Percentiles rank a stretch among this genome's conserved stretches.
These are phyloP conservation scores for Harringtonia lauricola DNA, from an alignment of 2,329 filamentous ascomycete species.

Conservation along the genomic window DNA sequence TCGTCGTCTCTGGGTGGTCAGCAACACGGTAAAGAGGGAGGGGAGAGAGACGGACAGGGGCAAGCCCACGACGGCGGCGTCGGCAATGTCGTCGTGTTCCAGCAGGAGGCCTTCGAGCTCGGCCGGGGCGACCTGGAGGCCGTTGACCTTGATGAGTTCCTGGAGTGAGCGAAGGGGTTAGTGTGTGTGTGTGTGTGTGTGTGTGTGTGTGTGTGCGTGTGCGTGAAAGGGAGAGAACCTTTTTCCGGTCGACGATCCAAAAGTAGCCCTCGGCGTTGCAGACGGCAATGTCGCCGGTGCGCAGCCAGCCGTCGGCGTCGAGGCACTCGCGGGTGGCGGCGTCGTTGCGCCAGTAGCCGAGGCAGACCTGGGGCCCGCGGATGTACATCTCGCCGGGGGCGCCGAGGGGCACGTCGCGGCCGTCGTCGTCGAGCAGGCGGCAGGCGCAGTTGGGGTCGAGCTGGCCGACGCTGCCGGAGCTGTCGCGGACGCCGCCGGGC, in stretches of 20 bases:
- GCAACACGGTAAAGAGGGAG: too few species aligned
- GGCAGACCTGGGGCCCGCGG: too few species aligned
- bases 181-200: slow-evolving; percentile 5
- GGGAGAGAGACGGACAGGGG: slow-evolving; percentile 24
- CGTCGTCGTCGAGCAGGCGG: too few species aligned
- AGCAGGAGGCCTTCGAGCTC: slow-evolving; percentile 45
- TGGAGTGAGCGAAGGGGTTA: too few species aligned
- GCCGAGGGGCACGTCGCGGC: too few species aligned
- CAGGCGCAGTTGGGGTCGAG: too few species aligned
- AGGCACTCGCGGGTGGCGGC: slow-evolving; percentile 6
- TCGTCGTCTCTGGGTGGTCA: too few species aligned
- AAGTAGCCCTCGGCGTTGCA: slow-evolving; percentile 28
- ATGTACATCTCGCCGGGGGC: too few species aligned
- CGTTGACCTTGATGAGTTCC: slow-evolving; percentile 33
- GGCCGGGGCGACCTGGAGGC: slow-evolving; percentile 53
- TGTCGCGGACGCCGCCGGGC: too few species aligned
- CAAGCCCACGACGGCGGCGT: slow-evolving; percentile 53
- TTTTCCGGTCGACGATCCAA: slow-evolving; percentile 43
- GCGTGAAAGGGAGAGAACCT: slow-evolving; percentile 18
- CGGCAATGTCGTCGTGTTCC: slow-evolving; percentile 31
- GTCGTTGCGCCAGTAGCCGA: slow-evolving; percentile 55
- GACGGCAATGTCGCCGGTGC: slow-evolving; percentile 34
- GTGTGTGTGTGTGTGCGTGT: not conserved
- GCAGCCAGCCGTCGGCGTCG: slow-evolving; percentile 35
- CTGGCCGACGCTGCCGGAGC: too few species aligned